Percentiles rank a stretch among this genome's conserved stretches.
These are phyloP conservation scores for Mycena maculata DNA, from an alignment of 768 basidiomycete genomes.

Conservation along the genomic window DNA sequence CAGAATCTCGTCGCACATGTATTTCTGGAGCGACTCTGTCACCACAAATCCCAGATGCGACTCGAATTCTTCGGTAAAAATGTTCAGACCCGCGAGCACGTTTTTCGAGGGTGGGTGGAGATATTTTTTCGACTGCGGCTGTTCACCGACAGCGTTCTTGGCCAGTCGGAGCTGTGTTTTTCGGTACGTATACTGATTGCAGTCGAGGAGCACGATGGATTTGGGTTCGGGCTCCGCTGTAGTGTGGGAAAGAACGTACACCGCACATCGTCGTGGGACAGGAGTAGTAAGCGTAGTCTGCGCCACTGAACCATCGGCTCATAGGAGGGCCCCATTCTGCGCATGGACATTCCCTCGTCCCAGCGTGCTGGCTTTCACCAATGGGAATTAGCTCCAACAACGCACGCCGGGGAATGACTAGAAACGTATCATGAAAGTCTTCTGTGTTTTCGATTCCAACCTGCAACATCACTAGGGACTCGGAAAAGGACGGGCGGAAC, in stretches of 20 bases:
- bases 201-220: conserved; percentile 1
- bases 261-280: conserved; percentile 8
- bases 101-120: too few species aligned
- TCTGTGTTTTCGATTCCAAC: neutral
- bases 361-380: too few species aligned
- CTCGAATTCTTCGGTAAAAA: conserved; percentile 43
- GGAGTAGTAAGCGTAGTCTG: neutral
- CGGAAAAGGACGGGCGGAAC: neutral
- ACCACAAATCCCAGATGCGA: conserved; percentile 45
- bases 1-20: conserved; percentile 47
- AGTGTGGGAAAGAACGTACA: neutral
- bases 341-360: neutral
- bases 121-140: too few species aligned
- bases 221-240: neutral
- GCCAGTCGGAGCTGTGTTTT: neutral
- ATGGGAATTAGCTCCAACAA: neutral
- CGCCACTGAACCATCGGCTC: neutral
- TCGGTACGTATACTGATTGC: conserved; percentile 7
- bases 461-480: neutral
- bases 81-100: too few species aligned
- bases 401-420: neutral
- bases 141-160: neutral
- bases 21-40: conserved; percentile 21
- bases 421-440: neutral
- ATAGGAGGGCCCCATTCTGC: conserved; percentile 8